Percentiles rank a stretch among this genome's conserved stretches.
These are phyloP conservation scores for Wakefieldia striispora DNA, from an alignment of 768 basidiomycete species.

Conservation along the genomic window DNA sequence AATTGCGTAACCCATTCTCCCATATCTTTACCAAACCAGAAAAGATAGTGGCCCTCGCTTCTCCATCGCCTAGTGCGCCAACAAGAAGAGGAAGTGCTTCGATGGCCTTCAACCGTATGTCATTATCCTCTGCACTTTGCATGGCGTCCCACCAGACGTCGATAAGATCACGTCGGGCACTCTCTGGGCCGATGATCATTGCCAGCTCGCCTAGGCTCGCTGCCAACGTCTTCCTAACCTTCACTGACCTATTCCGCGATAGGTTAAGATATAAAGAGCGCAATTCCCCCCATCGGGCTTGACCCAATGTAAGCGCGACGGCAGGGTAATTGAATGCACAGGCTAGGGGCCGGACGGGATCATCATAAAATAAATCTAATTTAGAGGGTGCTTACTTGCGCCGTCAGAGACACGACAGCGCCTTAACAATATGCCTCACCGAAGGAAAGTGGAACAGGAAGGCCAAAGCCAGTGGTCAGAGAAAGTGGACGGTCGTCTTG, in stretches of 20 bases:
- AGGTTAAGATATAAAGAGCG: conserved; percentile 66
- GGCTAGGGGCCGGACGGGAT: conserved; percentile 71
- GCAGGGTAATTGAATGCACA: conserved; percentile 93
- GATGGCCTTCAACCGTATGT: conserved; percentile 68
- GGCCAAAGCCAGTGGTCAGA: conserved; percentile 18
- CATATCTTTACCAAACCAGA: conserved; percentile 50
- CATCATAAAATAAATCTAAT: conserved; percentile 51
- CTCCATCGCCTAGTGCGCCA: conserved; percentile 44
- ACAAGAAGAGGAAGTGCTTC: conserved; percentile 64
- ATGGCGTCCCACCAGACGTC: conserved; percentile 67
- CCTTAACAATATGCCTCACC: conserved; percentile 15
- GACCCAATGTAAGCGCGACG: conserved; percentile 79
- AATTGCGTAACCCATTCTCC: conserved; percentile 62
- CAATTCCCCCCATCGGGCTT: conserved; percentile 69
- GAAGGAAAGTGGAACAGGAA: conserved; percentile 8
- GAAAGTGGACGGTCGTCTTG: conserved; percentile 42
- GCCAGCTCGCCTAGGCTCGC: conserved; percentile 90
- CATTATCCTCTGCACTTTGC: conserved; percentile 54
- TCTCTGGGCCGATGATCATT: conserved; percentile 72
- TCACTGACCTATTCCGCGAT: conserved; percentile 53
- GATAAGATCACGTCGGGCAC: conserved; percentile 66
- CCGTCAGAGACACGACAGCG: conserved; percentile 4
- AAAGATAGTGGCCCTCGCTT: conserved; percentile 46
- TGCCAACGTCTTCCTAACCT: conserved; percentile 77
- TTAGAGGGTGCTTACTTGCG: conserved; percentile 20